Evolutionary conservation across 2,329 filamentous ascomycete genomes (phyloP), one percentile per base, ranked within the genome.

Genomic region (Ascomycota sp.): DNA sequence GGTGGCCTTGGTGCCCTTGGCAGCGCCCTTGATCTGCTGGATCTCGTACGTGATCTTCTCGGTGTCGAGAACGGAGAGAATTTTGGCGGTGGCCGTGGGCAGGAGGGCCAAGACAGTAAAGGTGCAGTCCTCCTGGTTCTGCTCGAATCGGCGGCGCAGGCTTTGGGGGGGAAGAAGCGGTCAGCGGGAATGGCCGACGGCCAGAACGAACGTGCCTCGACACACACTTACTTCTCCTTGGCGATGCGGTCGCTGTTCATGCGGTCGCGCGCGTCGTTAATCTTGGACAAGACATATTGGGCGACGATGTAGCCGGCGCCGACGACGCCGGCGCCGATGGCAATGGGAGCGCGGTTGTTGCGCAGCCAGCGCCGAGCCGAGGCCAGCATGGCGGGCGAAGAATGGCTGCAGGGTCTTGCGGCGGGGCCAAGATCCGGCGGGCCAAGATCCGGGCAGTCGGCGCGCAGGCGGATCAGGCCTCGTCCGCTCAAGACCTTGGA

Each of bases 51-150:
- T 86, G 44, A 94, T 81, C 44, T 79, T 73, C 51, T 98, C 89
- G 26, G 92, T 92, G 31, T 91, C 81, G 42, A 95, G 69, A 21
- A 77, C 74, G 40, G 81, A 74, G 44, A 94, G 62, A 43, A 98
- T 77, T 48, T 91, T 86, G 40, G 89, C 73, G 17, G 85, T 85
- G 6, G 83, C 80, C 22, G 86, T 92, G 4, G 89, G 89, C 8
- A 98, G 66, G 32, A 98, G 71, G 20, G 86, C 89, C n/a, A 95
- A 73, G 27, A 95, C 83, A 23, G 89, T 98, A 50, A 91, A 94
- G 28, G 86, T 94, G 56, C 89, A 98, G 55, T 98, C 89, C 50
- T 93, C 86, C 51, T 98, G 89, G 53, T 98, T 98, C 55, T 98
- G 89, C 52, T 95, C 82, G 56, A 98, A 98, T 46, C 89, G 79